A percentile compares a stretch with the other conserved stretches of the same genome.
phyloP scores from a whole-genome alignment of 176 grass and related monocot genomes.

The Oryza coarctata region DNA sequence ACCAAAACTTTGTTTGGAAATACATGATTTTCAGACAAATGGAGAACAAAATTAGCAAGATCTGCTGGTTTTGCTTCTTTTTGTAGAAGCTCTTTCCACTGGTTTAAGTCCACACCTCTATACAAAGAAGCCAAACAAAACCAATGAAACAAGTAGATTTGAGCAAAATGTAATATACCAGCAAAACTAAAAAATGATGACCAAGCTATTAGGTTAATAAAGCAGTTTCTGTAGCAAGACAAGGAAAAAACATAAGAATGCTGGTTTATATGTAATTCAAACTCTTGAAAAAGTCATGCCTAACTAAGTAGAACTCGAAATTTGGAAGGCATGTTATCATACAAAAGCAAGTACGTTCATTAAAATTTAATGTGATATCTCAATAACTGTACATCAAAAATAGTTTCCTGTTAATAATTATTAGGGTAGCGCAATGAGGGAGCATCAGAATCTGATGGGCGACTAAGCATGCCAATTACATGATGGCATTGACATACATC shows the following conservation, averaged over 20 bases:
- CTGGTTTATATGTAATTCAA: not conserved
- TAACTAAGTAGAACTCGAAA: constrained; percentile 11
- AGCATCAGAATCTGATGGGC: not conserved
- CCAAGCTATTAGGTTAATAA: not conserved
- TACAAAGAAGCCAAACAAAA: constrained; percentile 15
- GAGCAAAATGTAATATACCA: constrained; percentile 14
- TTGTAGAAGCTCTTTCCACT: constrained; percentile 64
- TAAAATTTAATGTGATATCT: not conserved
- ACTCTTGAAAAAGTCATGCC: not conserved
- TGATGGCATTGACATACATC: constrained; percentile 6
- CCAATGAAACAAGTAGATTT: constrained; percentile 10
- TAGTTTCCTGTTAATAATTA: constrained; percentile 6
- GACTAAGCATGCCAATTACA: not conserved
- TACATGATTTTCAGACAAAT: constrained; percentile 89
- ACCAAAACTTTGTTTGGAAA: constrained; percentile 96
- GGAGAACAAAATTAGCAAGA: constrained; percentile 60
- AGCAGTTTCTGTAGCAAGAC: not conserved
- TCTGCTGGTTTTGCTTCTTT: constrained; percentile 64
- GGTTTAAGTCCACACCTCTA: constrained; percentile 80
- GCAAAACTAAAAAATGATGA: not conserved
- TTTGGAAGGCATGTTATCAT: not conserved
- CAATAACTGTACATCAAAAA: not conserved
- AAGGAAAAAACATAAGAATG: not conserved
- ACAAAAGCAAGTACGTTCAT: constrained; percentile 2
- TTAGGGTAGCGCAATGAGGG: not conserved